Percentiles rank a stretch among this genome's conserved stretches.
These are phyloP conservation scores for Hanseniaspora occidentalis DNA, from an alignment of 805 yeast genomes.

Conservation along the genomic window DNA sequence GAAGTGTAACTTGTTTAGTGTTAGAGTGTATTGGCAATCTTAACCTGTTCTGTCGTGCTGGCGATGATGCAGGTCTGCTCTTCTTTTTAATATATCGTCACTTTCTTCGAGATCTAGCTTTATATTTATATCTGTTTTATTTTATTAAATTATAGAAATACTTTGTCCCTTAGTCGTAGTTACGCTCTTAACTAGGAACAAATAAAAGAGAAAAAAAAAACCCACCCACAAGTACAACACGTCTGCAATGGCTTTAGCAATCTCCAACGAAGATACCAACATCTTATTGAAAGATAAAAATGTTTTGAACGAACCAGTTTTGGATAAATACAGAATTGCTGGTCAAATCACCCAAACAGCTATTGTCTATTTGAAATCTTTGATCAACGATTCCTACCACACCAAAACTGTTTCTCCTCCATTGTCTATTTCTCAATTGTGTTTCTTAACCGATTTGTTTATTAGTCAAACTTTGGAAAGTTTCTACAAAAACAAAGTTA, in stretches of 20 bases:
- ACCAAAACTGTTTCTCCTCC: slow-evolving; percentile 26
- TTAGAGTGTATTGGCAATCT: too few species aligned
- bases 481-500: slow-evolving; percentile 48
- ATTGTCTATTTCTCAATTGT: slow-evolving; percentile 53
- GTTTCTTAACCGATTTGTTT: slow-evolving; percentile 72
- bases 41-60: too few species aligned
- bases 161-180: too few species aligned
- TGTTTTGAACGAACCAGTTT: slow-evolving; percentile 42
- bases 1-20: too few species aligned
- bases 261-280: slow-evolving; percentile 63
- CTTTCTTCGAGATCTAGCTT: background rate
- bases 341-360: slow-evolving; percentile 85
- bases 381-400: slow-evolving; percentile 69
- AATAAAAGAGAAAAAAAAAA: background rate
- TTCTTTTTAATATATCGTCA: too few species aligned
- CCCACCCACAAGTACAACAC: background rate
- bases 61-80: too few species aligned
- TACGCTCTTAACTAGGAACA: background rate
- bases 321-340: slow-evolving; percentile 78
- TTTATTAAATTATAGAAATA: background rate
- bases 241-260: slow-evolving; percentile 67
- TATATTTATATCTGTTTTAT: background rate
- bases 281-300: slow-evolving; percentile 62
- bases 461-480: slow-evolving; percentile 44
- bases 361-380: slow-evolving; percentile 46